A percentile compares a stretch with the other conserved stretches of the same genome.
Conservation (phyloP, 2,329 filamentous ascomycete species). For the Lasiodiplodia gonubiensis region DNA sequence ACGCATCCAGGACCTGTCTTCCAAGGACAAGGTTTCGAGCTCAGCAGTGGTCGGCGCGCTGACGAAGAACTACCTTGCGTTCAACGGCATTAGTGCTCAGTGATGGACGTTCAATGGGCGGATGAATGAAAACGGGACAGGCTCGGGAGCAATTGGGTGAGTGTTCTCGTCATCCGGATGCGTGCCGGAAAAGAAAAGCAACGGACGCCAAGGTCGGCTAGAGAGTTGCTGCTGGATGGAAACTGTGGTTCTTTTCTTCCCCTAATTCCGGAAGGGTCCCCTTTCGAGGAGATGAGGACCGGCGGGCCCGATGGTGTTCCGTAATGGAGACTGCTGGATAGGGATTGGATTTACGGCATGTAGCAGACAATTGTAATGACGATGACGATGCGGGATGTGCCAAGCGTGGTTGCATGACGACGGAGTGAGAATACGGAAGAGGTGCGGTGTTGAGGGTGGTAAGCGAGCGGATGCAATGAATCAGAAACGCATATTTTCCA, state of each 20-base stretch:
- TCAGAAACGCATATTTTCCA: constrained; percentile 21
- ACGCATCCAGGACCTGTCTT: constrained; percentile 53
- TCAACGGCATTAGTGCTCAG: constrained; percentile 52
- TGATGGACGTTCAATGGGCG: background rate
- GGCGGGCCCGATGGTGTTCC: background rate
- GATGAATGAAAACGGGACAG: background rate
- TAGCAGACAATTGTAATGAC: background rate
- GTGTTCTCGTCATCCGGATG: background rate
- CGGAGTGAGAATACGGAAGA: background rate
- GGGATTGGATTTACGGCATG: constrained; percentile 3
- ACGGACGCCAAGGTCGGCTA: background rate
- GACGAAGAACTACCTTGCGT: constrained; percentile 61
- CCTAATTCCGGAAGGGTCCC: constrained; percentile 21
- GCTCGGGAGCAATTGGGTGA: background rate
- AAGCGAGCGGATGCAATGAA: background rate
- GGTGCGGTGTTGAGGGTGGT: background rate
- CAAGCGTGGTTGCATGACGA: constrained; percentile 6
- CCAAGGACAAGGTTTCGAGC: constrained; percentile 50
- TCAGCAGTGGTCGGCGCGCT: constrained; percentile 43
- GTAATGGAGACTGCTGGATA: background rate
- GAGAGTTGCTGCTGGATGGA: background rate
- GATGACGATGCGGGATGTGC: constrained; percentile 10
- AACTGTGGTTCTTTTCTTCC: constrained; percentile 12
- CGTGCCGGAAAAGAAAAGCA: background rate
- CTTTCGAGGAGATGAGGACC: constrained; percentile 24